phyloP scores from a whole-genome alignment of 805 yeast genomes.

The Cyberlindnera bimundalis region DNA sequence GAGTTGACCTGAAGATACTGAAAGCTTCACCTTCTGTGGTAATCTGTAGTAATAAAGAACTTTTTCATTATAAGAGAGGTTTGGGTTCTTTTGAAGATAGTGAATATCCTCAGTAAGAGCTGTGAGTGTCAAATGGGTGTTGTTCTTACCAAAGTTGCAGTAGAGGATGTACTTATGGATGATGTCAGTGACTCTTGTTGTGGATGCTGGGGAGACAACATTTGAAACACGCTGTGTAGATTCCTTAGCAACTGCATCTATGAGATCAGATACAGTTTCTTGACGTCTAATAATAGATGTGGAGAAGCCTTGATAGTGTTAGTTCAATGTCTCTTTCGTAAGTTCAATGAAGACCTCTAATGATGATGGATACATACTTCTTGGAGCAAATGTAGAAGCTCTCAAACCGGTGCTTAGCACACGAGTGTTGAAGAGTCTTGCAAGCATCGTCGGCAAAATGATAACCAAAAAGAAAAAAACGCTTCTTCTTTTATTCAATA shows the following conservation, averaged over 20 bases:
- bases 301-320: conserved; percentile 11
- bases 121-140: conserved; percentile 74
- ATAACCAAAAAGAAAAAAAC: no score
- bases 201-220: conserved; percentile 12
- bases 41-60: conserved; percentile 74
- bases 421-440: conserved; percentile 8
- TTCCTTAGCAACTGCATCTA: background rate
- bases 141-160: conserved; percentile 76
- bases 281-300: conserved; percentile 8
- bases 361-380: conserved; percentile 5
- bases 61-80: conserved; percentile 59
- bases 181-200: conserved; percentile 22
- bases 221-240: conserved; percentile 9
- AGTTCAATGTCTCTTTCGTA: no score
- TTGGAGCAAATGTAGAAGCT: conserved; percentile 4
- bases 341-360: no score
- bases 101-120: conserved; percentile 65
- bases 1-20: conserved; percentile 75
- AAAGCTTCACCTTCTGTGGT: conserved; percentile 69
- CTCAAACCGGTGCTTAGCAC: conserved; percentile 6
- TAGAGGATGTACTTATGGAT: conserved; percentile 68
- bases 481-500: no score
- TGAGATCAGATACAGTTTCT: conserved; percentile 1
- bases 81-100: conserved; percentile 52
- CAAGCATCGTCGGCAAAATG: conserved; percentile 9